Percentiles rank a stretch among this genome's conserved stretches.
These are phyloP conservation scores for Beauveria bassiana DNA, from an alignment of 2,329 filamentous ascomycete species.

Conservation along the genomic window DNA sequence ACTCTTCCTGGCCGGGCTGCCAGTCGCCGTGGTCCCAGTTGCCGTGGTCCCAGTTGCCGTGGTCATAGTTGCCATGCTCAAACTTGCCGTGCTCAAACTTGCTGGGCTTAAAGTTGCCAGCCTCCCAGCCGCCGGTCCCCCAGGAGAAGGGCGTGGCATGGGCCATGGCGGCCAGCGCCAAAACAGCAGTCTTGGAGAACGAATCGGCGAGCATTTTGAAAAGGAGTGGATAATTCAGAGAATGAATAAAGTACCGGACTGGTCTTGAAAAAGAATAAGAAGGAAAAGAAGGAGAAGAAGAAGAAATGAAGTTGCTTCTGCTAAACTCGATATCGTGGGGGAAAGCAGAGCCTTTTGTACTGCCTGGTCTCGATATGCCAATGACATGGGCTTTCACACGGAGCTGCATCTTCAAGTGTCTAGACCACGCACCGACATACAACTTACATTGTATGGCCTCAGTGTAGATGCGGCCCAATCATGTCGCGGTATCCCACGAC, in stretches of 20 bases:
- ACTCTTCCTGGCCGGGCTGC: no score
- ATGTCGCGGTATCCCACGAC: not conserved
- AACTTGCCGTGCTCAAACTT: no score
- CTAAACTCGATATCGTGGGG: not conserved
- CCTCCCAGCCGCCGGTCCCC: not conserved
- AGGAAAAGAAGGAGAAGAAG: not conserved
- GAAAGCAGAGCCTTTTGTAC: not conserved
- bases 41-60: no score
- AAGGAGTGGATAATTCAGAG: not conserved
- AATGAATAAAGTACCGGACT: no score
- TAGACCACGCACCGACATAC: not conserved
- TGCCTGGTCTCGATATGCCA: not conserved
- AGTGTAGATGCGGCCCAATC: not conserved
- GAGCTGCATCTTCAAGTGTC: not conserved
- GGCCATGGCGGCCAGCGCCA: not conserved
- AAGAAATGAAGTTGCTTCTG: not conserved
- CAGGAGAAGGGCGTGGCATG: not conserved
- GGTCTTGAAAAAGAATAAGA: not conserved
- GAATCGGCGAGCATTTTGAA: not conserved
- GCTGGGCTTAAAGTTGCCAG: not conserved
- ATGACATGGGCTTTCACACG: not conserved
- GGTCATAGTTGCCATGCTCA: no score
- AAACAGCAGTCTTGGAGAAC: slow-evolving; percentile 1
- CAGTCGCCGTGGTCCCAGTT: no score
- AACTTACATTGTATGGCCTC: not conserved